Base-by-base conservation (phyloP, 176 grass and related monocot genomes). In the Juncus effusus region DNA sequence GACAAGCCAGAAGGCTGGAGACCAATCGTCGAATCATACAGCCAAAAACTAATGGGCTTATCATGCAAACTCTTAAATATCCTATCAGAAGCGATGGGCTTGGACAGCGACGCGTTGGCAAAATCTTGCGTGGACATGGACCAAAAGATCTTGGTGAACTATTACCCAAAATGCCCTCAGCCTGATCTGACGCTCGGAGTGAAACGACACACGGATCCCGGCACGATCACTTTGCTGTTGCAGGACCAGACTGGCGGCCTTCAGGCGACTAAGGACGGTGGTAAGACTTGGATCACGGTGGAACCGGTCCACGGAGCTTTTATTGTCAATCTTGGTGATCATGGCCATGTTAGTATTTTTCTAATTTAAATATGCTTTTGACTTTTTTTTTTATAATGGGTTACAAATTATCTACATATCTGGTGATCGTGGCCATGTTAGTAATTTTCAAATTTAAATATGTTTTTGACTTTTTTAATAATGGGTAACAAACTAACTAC, bases 141-240 rank as follows among this genome's bases (percentile, higher is more conserved):
- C 61, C 93, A 96, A 63, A 88, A 92, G 52, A 91, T 92, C 80
- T 84, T 86, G 5, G 77, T 96, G 13, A 96, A 96, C 66, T 96
- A 80, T 74, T 96, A 96, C 77, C 87, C 92, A 0, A 68, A 78
- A 80, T 96, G 92, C 79, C 87, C 92, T 35, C 77, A 82, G 62
- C 92, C 92, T 1, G 87, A 91, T 63, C 84, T 96, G 13, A 96
- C 92, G 0, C 90, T 74, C 8, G 92, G 92, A 1, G 77, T 96
- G 6, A 87, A 85, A 16, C 81, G 84, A 1, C 87, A 96, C 79
- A 96, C 93, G 0, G 93, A 96, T 67, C 93, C 93, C 1, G 90
- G 87, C 60, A 85, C 85, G 0, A 85, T 96, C 75, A 96, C 93
- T 40, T 84, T 92, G 75, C 85, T 92, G 62, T 82, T 97, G 41